Base-by-base conservation (phyloP, 345 rosid species). In the Garcia nutans region DNA sequence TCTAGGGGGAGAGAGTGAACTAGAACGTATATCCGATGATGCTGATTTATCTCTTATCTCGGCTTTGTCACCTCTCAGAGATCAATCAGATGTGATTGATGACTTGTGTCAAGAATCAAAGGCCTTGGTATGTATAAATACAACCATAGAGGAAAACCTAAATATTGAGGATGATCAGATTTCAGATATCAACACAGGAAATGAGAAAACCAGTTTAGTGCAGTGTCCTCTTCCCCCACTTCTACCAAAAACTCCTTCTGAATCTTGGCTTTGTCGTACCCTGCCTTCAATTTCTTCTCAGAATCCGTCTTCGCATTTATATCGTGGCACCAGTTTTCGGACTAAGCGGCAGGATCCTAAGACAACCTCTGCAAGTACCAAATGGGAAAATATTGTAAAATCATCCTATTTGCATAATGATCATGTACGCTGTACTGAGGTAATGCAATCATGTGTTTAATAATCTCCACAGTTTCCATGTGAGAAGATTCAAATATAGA, bases 321-420 rank as follows among this genome's bases (percentile, higher is more conserved):
- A 77, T 20, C 78, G 68, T 28, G 69, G 81, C 26, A 61, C 68
- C 50, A 86, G 84, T 56, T 82, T 83, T 61, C 78, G 54, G 67
- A 76, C 81, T 23, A 88, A 83, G 74, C 84, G 82, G 86, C 82
- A 79, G 68, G 85, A 81, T 72, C 64, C 79, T 37, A 76, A 79
- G 77, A 71, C 78, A 54, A 60, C 79, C 50, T 76, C 84, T 41
- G 77, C 78, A 5, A 76, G 66, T 71, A 70, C 93, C 82, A 96
- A 88, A 84, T 96, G 99, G 99, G 99, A 96, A 86, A 93, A 90
- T 47, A 93, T 96, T 80, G 98, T 96, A 13, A 93, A 96, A 86
- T 89, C 96, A 65, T 96, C 98, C 0, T 57, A 88, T 54, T 77
- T 80, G 82, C 98, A 86, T 80, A 91, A 90, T 62, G 96, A 93